Evolutionary conservation across 352 stramenopile genomes (phyloP), one percentile per base, ranked within the genome.

Genomic region (Plasmopara halstedii): DNA sequence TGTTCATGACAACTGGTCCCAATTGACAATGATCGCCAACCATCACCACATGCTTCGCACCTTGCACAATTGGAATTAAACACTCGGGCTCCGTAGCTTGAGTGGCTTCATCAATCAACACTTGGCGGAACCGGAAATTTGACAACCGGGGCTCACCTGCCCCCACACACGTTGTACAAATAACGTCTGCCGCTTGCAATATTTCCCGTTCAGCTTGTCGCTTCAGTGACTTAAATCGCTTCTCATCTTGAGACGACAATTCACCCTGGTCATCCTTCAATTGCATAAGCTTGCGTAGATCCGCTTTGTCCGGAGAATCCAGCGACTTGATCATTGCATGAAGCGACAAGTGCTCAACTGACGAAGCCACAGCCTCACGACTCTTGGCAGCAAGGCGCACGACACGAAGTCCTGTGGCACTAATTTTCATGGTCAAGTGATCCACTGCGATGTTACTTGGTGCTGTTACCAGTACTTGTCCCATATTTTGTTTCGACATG

Each of bases 21-120:
- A 99, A 64, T 53, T 99, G 97, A 52, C 92, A 96, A 66, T 99
- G 97, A 66, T 99, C 97, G 20, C 97, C 97, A 13, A 99, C 97
- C 66, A 99, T 93, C 3, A 99, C 93, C 17, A 99, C 89, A 60
- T 99, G 97, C 61, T 99, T 99, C 13, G 90, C 94, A 43, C 97
- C 97, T 61, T 98, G 87, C 4, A 98, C 95, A 67, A 99, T 97
- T 0, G 97, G 97, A 64, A 99, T 99, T 43, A 99, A 65, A 47
- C 85, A 98, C 62, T 99, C 97, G 2, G 97, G 94, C 64, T 99
- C 97, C 17, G 97, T 98, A 13, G 97, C 97, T 62, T 99, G 97
- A 1, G 97, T 99, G 7, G 96, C 95, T 82, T 99, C 97, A 64
- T 99, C 97, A 64, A 99, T 98, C 19, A 99, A 64, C 13, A 99